Percentiles rank a stretch among this genome's conserved stretches.
Evolutionary conservation across 129 eudicot species (phyloP).

Genomic region (Flaveria brownii): DNA sequence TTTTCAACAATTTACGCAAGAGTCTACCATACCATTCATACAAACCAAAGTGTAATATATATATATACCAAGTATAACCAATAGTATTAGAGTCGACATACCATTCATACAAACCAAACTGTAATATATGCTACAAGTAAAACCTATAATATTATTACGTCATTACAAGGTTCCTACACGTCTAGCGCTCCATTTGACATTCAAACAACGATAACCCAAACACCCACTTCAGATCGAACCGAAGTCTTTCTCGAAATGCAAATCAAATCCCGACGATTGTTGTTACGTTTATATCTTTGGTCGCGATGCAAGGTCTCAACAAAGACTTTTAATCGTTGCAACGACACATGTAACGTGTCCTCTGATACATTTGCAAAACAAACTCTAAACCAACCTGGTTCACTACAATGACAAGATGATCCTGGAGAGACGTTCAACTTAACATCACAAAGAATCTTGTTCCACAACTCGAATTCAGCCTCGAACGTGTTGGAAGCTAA

Average conservation of each 20-base stretch:
- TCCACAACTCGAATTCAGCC: slow-evolving; percentile 58
- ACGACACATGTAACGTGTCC: slow-evolving; percentile 39
- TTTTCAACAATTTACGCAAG: no score
- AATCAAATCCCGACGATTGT: not conserved
- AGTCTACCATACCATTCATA: no score
- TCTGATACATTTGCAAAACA: slow-evolving; percentile 57
- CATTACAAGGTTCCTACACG: not conserved
- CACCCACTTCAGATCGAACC: slow-evolving; percentile 38
- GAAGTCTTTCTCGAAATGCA: slow-evolving; percentile 11
- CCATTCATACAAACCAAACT: no score
- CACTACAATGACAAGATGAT: slow-evolving; percentile 63
- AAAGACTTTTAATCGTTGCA: slow-evolving; percentile 43
- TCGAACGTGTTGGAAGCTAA: slow-evolving; percentile 45
- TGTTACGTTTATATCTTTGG: no score
- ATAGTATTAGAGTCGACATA: no score
- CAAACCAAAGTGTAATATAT: no score
- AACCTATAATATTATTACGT: no score
- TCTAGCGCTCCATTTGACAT: slow-evolving; percentile 24
- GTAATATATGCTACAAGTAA: no score
- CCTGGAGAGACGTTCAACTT: slow-evolving; percentile 60
- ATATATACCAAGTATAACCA: no score
- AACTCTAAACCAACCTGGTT: slow-evolving; percentile 69
- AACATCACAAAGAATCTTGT: slow-evolving; percentile 39
- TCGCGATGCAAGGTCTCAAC: slow-evolving; percentile 7
- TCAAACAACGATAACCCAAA: slow-evolving; percentile 24